Conservation (phyloP, 495 filamentous ascomycete genomes). For the Parathielavia appendiculata region DNA sequence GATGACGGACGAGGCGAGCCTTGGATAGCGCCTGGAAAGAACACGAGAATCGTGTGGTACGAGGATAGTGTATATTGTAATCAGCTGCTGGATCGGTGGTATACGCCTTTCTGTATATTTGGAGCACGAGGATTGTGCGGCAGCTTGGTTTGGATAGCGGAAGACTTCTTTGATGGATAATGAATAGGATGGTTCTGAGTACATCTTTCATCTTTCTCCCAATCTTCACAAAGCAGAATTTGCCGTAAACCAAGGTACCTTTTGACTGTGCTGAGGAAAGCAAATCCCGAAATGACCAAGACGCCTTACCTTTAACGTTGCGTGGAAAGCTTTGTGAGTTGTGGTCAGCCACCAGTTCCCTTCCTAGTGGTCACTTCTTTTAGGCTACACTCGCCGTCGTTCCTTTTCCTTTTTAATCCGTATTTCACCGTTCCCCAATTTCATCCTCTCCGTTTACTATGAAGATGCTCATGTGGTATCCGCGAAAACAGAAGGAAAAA, state of each 20-base stretch:
- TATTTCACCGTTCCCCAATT: background rate
- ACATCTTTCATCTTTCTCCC: no score
- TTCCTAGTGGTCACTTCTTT: no score
- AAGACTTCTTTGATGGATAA: background rate
- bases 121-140: background rate
- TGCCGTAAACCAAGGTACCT: no score
- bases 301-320: no score
- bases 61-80: slow-evolving; percentile 17
- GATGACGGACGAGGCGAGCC: background rate
- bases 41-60: background rate
- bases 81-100: slow-evolving; percentile 5
- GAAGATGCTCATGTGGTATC: background rate
- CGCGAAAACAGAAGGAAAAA: background rate
- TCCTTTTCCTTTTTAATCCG: background rate
- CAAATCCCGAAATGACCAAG: no score
- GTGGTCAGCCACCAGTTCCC: background rate
- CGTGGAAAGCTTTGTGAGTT: background rate
- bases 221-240: no score
- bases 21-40: background rate
- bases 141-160: background rate
- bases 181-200: background rate
- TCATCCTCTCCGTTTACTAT: no score
- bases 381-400: no score
- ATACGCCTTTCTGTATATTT: slow-evolving; percentile 1
- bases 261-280: no score